These are phyloP conservation scores for Phalaenopsis aphrodite DNA, from an alignment of 106 monocot species.

Conservation along the genomic window DNA sequence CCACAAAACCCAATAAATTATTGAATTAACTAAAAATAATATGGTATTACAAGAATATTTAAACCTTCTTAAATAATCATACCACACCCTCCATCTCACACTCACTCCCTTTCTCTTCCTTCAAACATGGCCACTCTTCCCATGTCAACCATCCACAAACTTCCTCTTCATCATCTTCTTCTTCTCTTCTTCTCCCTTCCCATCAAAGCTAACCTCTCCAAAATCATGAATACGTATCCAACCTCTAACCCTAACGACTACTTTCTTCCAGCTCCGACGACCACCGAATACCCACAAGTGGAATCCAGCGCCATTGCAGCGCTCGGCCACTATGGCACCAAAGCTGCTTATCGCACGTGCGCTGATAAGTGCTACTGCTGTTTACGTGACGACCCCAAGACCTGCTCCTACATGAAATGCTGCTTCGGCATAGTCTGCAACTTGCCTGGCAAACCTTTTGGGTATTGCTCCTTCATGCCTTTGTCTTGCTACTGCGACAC, in stretches of 20 bases:
- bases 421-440: conserved; percentile 75
- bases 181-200: background rate
- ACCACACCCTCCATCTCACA: too few species aligned
- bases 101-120: too few species aligned
- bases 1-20: too few species aligned
- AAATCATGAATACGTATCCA: background rate
- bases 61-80: too few species aligned
- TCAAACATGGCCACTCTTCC: background rate
- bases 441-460: conserved; percentile 67
- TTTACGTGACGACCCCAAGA: conserved; percentile 19
- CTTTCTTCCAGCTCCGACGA: background rate
- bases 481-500: conserved; percentile 47
- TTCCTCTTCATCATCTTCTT: background rate
- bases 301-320: background rate
- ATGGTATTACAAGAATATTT: too few species aligned
- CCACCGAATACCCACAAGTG: background rate
- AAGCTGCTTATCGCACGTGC: conserved; percentile 49
- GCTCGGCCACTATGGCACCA: background rate
- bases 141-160: background rate
- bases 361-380: conserved; percentile 43
- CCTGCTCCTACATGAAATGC: conserved; percentile 48
- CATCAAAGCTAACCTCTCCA: background rate
- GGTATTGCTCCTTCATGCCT: conserved; percentile 62
- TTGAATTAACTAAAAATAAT: too few species aligned
- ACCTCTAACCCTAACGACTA: background rate